A percentile compares a stretch with the other conserved stretches of the same genome.
Evolutionary conservation across 352 stramenopile species (phyloP).

Genomic region (Globisporangium alternatum): DNA sequence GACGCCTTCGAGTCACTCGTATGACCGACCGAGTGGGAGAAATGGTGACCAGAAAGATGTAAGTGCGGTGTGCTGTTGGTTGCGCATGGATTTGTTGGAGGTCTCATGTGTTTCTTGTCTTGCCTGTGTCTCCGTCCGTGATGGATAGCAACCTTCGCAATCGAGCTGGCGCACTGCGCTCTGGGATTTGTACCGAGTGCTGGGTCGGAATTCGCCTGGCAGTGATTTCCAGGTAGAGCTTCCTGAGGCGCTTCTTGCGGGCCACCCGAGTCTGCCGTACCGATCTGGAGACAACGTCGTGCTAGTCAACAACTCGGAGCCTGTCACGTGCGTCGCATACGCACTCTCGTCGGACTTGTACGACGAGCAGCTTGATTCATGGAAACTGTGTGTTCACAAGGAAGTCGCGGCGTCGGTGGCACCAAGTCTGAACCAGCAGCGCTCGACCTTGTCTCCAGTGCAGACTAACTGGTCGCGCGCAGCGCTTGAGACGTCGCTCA

Average conservation of each 20-base stretch:
- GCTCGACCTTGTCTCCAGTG: slow-evolving; percentile 22
- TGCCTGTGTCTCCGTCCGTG: slow-evolving; percentile 1
- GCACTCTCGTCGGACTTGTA: slow-evolving; percentile 92
- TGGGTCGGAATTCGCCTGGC: slow-evolving; percentile 53
- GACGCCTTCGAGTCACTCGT: slow-evolving; percentile 8
- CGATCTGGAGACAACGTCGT: slow-evolving; percentile 89
- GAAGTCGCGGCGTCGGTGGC: slow-evolving; percentile 29
- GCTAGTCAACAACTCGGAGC: slow-evolving; percentile 91
- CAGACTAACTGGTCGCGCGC: slow-evolving; percentile 69
- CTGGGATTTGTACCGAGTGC: slow-evolving; percentile 62
- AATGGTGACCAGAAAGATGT: slow-evolving; percentile 36
- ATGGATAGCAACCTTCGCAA: slow-evolving; percentile 15
- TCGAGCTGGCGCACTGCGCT: slow-evolving; percentile 62
- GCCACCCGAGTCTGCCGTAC: slow-evolving; percentile 86
- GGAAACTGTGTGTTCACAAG: slow-evolving; percentile 58
- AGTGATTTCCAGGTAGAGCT: slow-evolving; percentile 78
- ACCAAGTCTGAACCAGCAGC: slow-evolving; percentile 5
- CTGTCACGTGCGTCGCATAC: slow-evolving; percentile 94
- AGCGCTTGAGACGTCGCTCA: slow-evolving; percentile 51
- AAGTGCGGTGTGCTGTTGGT: slow-evolving; percentile 11
- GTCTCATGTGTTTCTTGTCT: not conserved
- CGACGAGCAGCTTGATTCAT: slow-evolving; percentile 61
- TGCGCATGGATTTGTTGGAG: not conserved
- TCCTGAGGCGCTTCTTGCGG: slow-evolving; percentile 57
- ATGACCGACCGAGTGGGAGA: slow-evolving; percentile 12